Base-by-base conservation (phyloP, 1,284 basidiomycete species). In the Ganoderma sp. region DNA sequence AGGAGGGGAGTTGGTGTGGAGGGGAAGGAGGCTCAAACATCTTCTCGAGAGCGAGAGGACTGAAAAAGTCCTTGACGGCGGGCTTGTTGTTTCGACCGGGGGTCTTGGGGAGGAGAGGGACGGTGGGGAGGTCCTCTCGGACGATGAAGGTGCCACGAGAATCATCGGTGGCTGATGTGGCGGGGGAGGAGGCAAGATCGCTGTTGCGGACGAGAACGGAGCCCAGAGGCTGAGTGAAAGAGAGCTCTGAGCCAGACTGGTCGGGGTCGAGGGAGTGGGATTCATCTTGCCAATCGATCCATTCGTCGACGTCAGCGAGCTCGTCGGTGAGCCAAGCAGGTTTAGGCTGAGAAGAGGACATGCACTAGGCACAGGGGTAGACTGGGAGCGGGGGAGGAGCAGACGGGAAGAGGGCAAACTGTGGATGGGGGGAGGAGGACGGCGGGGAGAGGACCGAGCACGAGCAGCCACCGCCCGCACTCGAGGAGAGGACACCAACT, bases 21-120 rank as follows among this genome's bases (percentile, higher is more conserved):
- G 91, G 92, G 3, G 93, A 92, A 0, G 95, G 95, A 7, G 95
- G 95, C 71, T 96, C 92, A 74, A 97, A 97, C 93, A 97, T 94
- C 64, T 86, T 86, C 79, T 97, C 95, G 12, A 97, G 84, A 5
- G 91, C 89, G 66, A 95, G 79, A 0, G 94, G 93, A 64, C 89
- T 93, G 80, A 97, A 97, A 75, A 97, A 89, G 77, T 94, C 90
- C 79, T 92, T 95, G 56, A 90, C 85, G 41, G 81, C 75, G 32
- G 82, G 82, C 75, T 88, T 92, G 82, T 85, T 90, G 74, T 80
- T 84, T 69, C 80, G 79, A 8, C 87, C 88, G 32, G 90, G 89
- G 3, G 90, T 90, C 76, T 88, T 88, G 56, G 87, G 87, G 37
- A 90, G 78, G 62, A 91, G 74, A 1, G 86, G 85, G n/a, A 79